Conservation (phyloP, 1,139 yeast genomes). For the Suzukiozyma palmioleophila region DNA sequence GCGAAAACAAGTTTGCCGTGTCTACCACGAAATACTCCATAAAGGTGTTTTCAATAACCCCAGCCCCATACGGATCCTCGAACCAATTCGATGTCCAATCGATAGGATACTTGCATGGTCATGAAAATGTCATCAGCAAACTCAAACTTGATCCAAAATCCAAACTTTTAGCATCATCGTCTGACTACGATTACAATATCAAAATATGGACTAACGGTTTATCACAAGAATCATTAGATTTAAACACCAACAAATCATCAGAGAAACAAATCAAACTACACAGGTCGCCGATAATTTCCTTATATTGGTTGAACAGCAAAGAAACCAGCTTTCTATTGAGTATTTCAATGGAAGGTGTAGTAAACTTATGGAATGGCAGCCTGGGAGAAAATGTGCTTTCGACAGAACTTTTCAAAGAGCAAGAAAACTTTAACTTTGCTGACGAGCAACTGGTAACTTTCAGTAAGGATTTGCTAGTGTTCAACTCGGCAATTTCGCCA, state of each 20-base stretch:
- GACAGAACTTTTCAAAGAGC: constrained; percentile 21
- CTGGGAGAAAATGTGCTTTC: constrained; percentile 29
- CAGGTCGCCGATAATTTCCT: constrained; percentile 51
- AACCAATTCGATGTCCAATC: constrained; percentile 37
- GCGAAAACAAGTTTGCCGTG: constrained; percentile 62
- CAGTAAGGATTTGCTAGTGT: constrained; percentile 24
- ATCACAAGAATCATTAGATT: constrained; percentile 37
- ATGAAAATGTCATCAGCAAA: constrained; percentile 55
- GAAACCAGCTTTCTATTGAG: constrained; percentile 23
- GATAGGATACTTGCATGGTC: constrained; percentile 66
- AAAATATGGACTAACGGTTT: constrained; percentile 71
- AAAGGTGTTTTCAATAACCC: constrained; percentile 49
- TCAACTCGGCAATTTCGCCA: constrained; percentile 51
- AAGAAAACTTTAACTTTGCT: constrained; percentile 17
- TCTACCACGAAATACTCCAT: constrained; percentile 57
- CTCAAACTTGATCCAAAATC: constrained; percentile 49
- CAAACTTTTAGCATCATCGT: constrained; percentile 62
- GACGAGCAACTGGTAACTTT: constrained; percentile 7
- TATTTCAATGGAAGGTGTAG: constrained; percentile 65
- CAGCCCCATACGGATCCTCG: constrained; percentile 8
- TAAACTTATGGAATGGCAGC: constrained; percentile 63
- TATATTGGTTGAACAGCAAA: constrained; percentile 44
- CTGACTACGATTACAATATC: constrained; percentile 64
- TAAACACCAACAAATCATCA: constrained; percentile 15
- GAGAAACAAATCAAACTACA: constrained; percentile 27